Base-by-base conservation (phyloP, 1,284 basidiomycete species). In the Cerrena zonata region DNA sequence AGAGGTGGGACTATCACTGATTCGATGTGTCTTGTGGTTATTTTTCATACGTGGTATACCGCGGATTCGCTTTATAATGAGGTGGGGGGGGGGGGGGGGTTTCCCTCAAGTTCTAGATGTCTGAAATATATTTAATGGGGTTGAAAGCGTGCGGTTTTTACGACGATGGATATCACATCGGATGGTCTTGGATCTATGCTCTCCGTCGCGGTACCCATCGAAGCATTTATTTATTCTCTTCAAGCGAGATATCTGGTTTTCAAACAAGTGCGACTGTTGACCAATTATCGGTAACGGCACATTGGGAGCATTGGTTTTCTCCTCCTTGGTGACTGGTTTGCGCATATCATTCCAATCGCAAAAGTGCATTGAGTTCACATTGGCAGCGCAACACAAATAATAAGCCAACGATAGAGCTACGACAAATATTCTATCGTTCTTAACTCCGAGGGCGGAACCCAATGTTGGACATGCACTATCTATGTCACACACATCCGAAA, bases 151-250 rank as follows among this genome's bases (percentile, higher is more conserved):
- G 86, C 90, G 10, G 84, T 99, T 62, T 79, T 99, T 55, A 94
- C 91, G 7, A 94, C 91, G 18, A 98, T 99, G 93, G 95, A 99
- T 66, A 96, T 99, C 64, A 95, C 88, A 5, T 92, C 91, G 24
- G 96, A 99, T 61, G 95, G 95, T 4, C 98, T 99, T 61, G 96
- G 96, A 5, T 98, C 95, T 78, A 99, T 99, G 96, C 85, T 99
- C 26, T 74, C 91, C 2, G 84, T 96, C 45, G 96, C 95, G 42
- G 90, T 99, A 10, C 96, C 96, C 4, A n/a, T n/a, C n/a, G n/a
- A n/a, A n/a, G n/a, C n/a, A n/a, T 97, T 98, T 70, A 85, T 85
- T 13, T 99, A 98, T 70, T 86, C 84, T 21, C 80, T 98, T 4
- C 94, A 99, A 73, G 91, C 94, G 1, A 87, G 94, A 49, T 99